Evolutionary conservation across 768 basidiomycete species (phyloP), one percentile per base, ranked within the genome.

Genomic region (Sporobolomyces roseus): DNA sequence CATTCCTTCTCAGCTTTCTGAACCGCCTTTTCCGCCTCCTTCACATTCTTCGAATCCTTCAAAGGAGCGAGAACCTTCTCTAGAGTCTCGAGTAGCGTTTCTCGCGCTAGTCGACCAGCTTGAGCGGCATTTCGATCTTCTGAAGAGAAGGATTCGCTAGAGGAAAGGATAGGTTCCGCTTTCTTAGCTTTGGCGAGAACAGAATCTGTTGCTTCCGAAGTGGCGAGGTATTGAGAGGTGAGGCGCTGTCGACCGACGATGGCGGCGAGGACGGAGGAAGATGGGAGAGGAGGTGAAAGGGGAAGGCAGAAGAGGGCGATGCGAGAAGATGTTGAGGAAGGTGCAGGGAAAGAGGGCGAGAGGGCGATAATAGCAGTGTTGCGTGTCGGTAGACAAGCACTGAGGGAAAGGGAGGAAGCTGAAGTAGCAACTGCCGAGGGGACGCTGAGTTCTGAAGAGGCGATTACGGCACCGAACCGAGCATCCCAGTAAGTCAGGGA

Each of bases 211-310:
- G 65, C 32, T n/a, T 61, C 45, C 23, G 54, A 21, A 14, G 12
- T 10, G 21, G 59, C 64, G 51, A 73, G 62, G 65, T 61, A 73
- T 21, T 41, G 46, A 16, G 46, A 27, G 4, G 72, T 73, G 62
- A 73, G 66, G 3, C 65, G 41, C 46, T 73, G 68, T 52, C 70
- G 70, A 27, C 72, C 72, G 9, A 70, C 72, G 27, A 73, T 69
- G 12, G 63, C 72, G 25, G 72, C 72, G 53, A 73, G 72, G 36
- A 73, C 72, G 0, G 72, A 70, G 0, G 68, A n/a, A 14, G 68
- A 32, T 12, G 72, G 72, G 19, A 73, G 63, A 3, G 66, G 23
- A 25, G 50, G 14, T 9, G 67, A n/a, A 46, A 73, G 67, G 3
- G 72, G 68, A 21, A 70, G 45, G 35, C 41, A 63, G 54, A 67